phyloP scores from a whole-genome alignment of 2,329 filamentous ascomycete genomes.

The Hypoxylon sp. region DNA sequence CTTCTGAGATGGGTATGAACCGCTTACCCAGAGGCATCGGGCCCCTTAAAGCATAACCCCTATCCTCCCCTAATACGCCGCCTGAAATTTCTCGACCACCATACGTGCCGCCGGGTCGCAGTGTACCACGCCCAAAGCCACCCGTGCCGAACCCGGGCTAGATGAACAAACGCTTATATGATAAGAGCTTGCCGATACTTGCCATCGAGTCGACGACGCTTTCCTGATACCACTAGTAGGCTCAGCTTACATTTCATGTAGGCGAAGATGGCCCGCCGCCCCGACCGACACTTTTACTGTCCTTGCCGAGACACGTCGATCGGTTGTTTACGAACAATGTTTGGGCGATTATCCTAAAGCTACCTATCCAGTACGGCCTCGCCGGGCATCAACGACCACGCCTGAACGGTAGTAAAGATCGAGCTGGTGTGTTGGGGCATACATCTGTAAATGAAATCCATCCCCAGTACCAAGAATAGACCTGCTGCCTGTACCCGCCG shows the following conservation, averaged over 20 bases:
- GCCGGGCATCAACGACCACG: background rate
- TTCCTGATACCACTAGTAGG: background rate
- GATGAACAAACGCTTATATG: background rate
- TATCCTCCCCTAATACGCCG: background rate
- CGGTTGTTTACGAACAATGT: background rate
- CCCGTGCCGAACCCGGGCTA: background rate
- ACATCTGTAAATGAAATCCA: too few relatives aligned
- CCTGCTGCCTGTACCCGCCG: background rate
- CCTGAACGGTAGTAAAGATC: too few relatives aligned
- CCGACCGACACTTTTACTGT: background rate
- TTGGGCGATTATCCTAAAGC: background rate
- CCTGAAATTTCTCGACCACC: conserved; percentile 3
- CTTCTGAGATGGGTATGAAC: background rate
- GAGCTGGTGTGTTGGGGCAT: background rate
- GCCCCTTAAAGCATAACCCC: conserved; percentile 4
- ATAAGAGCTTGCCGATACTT: background rate
- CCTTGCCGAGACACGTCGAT: background rate
- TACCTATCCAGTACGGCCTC: background rate
- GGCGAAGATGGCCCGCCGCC: too few relatives aligned
- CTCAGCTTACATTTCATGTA: background rate
- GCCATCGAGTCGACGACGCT: background rate
- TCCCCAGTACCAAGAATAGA: background rate
- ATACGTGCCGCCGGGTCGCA: background rate
- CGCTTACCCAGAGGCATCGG: background rate
- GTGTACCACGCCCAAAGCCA: background rate